Evolutionary conservation across 2,329 filamentous ascomycete species (phyloP).

Genomic region (Fusarium bulbicola): DNA sequence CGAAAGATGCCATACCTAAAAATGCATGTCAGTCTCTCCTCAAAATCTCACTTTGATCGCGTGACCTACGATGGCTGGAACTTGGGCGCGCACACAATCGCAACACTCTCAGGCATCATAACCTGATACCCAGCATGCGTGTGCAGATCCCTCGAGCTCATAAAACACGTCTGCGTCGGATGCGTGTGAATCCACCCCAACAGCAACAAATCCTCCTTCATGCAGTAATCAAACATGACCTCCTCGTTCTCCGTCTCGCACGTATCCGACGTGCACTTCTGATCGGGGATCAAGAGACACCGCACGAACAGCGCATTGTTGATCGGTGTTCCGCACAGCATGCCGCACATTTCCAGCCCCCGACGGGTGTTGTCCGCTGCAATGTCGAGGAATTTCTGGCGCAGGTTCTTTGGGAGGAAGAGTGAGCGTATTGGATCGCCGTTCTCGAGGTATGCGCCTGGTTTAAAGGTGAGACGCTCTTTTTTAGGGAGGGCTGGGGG

Average conservation of each 20-base stretch:
- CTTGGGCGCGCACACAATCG: constrained; percentile 92
- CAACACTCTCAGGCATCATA: constrained; percentile 95
- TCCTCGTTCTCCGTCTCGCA: constrained; percentile 93
- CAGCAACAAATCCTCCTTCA: constrained; percentile 82
- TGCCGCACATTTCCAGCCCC: constrained; percentile 94
- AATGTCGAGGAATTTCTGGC: constrained; percentile 76
- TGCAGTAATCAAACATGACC: constrained; percentile 88
- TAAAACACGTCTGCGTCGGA: constrained; percentile 95
- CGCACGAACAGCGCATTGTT: constrained; percentile 95
- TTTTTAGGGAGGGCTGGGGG: constrained; percentile 53
- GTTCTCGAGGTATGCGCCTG: constrained; percentile 89
- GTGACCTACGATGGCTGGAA: constrained; percentile 74
- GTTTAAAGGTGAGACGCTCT: constrained; percentile 72
- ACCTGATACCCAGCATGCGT: constrained; percentile 95
- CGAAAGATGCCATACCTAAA: constrained; percentile 88
- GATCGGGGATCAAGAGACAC: constrained; percentile 88
- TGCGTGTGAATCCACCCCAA: constrained; percentile 99
- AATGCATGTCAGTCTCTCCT: not conserved
- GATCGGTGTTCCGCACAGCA: constrained; percentile 88
- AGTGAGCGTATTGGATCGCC: constrained; percentile 86
- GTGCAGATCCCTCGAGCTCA: constrained; percentile 93
- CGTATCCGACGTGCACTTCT: constrained; percentile 88
- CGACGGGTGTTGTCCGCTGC: constrained; percentile 79
- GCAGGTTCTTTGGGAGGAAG: constrained; percentile 82
- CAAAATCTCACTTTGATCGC: not conserved